Base-by-base conservation (phyloP, 192 early-diverging fungal genomes). In the Chytriomyces confervae region DNA sequence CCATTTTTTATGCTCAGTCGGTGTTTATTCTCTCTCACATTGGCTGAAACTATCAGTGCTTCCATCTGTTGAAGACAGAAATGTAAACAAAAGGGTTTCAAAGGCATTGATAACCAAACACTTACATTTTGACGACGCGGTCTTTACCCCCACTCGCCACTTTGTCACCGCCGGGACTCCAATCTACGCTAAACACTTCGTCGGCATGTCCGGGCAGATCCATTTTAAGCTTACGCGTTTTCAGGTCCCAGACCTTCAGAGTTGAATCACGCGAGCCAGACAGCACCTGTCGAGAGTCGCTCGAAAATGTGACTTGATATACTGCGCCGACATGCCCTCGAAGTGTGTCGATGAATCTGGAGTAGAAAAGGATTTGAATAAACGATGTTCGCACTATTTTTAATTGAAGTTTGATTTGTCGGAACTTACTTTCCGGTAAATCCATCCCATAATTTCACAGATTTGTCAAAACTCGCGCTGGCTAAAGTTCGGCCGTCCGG, bases 361-460 rank as follows among this genome's bases (percentile, higher is more conserved):
- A 10, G 43, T 7, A 5, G n/a, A 7, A 51, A 13, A 61, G 49
- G 5, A 64, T n/a, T 36, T 36, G 13, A 79, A 62, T 62, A 77
- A 7, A 81, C n/a, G 76, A 68, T 57, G 57, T 46, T n/a, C 53
- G 20, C 13, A 60, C 16, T 60, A n/a, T n/a, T 43, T 29, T 65
- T 29, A 1, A 13, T 65, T 20, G 10, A 1, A 3, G 48, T 72
- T 61, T 2, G 51, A 57, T 50, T 75, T 13, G 11, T 48, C 10
- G 13, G 62, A 53, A 78, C 87, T 91, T 92, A 88, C 86, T 83
- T 86, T 79, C 97, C 97, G 0, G 89, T 93, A 8, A 76, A 64
- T 36, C 93, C 95, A 81, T 99, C 96, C 97, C 97, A 99, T 24
- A 99, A 83, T 84, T 99, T 99, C 60, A 99, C 95, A 57, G 92